These are phyloP conservation scores for Diaporthe sp. DNA, from an alignment of 2,329 filamentous ascomycete genomes.

Conservation along the genomic window DNA sequence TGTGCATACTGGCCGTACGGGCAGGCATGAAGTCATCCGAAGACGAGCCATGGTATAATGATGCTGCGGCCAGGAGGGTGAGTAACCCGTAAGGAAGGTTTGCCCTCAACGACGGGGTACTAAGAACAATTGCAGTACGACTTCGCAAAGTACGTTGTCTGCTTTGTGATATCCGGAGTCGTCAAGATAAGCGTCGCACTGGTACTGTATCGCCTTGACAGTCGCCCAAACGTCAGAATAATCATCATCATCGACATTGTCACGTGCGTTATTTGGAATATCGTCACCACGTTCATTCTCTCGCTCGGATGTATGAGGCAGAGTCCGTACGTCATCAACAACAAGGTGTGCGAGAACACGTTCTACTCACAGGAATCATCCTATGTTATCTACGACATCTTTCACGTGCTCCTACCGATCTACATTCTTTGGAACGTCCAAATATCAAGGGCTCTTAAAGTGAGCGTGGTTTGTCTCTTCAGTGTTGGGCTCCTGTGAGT, in stretches of 20 bases:
- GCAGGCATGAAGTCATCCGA: neutral
- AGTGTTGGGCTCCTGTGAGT: conserved; percentile 40
- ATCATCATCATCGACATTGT: conserved; percentile 37
- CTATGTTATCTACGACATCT: conserved; percentile 36
- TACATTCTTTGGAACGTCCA: conserved; percentile 40
- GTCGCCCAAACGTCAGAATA: conserved; percentile 15
- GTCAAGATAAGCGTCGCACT: conserved; percentile 40
- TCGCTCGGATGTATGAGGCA: conserved; percentile 32
- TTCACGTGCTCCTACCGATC: conserved; percentile 37
- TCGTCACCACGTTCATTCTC: conserved; percentile 33
- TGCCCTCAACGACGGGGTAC: neutral
- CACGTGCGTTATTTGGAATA: conserved; percentile 33
- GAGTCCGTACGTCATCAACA: conserved; percentile 5
- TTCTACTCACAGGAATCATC: conserved; percentile 38
- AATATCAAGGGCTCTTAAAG: conserved; percentile 31
- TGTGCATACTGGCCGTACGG: neutral
- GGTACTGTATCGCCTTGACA: conserved; percentile 38
- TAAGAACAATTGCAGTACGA: conserved; percentile 12
- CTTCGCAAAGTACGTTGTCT: conserved; percentile 34
- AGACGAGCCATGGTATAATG: conserved; percentile 9
- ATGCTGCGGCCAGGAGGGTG: neutral
- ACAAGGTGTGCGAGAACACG: conserved; percentile 29
- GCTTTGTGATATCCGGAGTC: conserved; percentile 36
- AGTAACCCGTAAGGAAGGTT: neutral
- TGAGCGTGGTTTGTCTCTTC: conserved; percentile 36